Base-by-base conservation (phyloP, 225 moss, liverwort and hornwort genomes). In the Ulota crispa region DNA sequence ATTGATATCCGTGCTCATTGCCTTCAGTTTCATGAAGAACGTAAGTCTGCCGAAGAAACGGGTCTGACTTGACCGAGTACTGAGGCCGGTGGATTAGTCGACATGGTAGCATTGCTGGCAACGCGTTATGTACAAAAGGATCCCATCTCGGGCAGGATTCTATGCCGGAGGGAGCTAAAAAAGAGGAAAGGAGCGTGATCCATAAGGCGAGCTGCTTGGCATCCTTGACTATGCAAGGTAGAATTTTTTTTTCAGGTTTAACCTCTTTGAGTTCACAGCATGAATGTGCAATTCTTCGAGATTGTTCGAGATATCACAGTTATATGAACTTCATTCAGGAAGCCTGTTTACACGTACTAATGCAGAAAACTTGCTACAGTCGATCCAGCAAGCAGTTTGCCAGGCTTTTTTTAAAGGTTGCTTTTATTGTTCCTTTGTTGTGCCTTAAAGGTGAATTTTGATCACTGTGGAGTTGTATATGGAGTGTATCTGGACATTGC, bases 11-110 rank as follows among this genome's bases (percentile, higher is more conserved):
- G 84, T 86, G 50, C 70, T 88, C 66, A 57, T 86, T 47, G 88
- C 88, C 7, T 24, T 82, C 82, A 82, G 21, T 71, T 88, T 90
- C 59, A 84, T 90, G 86, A 84, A 84, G 82, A 86, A 88, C 75
- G 75, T 86, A 70, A 88, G 84, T 60, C 80, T 57, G 70, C 90
- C 88, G 12, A 88, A 86, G 86, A 90, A 68, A 63, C 84, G 84
- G 63, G 82, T 63, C 59, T 81, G 45, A 75, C 75, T 50, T 50
- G 16, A 50, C 50, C 50, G 50, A 75, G 11, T 64, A 55, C 78
- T 45, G 62, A 79, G 47, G 56, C 32, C 55, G 63, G 45, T 39
- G 37, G 68, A 59, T 64, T 42, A 15, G 69, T 45, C 78, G 65
- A 68, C 68, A 42, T 55, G 67, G 47, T 72, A 73, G 68, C 81